Base-by-base conservation (phyloP, 768 basidiomycete genomes). In the Tulasnella sp. region DNA sequence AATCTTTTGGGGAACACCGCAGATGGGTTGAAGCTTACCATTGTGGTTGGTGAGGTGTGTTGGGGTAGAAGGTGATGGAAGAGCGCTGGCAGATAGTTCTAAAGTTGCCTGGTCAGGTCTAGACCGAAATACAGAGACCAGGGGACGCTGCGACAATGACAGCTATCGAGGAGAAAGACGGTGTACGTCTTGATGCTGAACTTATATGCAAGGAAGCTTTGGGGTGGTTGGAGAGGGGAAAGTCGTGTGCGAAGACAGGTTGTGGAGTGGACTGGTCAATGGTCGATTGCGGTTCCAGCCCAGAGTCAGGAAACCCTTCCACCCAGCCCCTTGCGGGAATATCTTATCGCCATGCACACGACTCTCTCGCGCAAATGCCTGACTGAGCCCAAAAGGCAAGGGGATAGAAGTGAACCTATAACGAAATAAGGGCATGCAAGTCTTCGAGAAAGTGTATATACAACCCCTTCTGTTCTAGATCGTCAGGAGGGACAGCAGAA, bases 381-480 rank as follows among this genome's bases (percentile, higher is more conserved):
- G 64, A 69, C 64, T 69, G 64, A 69, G 64, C 64, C 28, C 64
- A 69, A 69, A 37, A 18, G 64, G 64, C 64, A 69, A 31, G 64
- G 64, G 34, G 34, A 9, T 18, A 12, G 34, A 69, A 31, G 6
- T 6, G 31, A 14, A 14, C 22, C 34, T 28, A 37, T 31, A 69
- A 69, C 64, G 64, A 37, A n/a, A 54, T 54, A 69, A 69, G 37
- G 64, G 31, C 64, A 31, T 37, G 64, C 64, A 69, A 69, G 34
- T 69, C 64, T 69, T 69, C 34, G 64, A 37, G 14, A 64, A 46
- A 46, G 31, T 24, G 64, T 69, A 69, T 69, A 69, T 11, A 69
- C 64, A 69, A 12, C 60, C 34, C 12, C 11, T 37, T 37, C 64
- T 69, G 5, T 31, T 69, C 64, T 69, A 69, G 64, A 69, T 31